phyloP scores from a whole-genome alignment of 768 basidiomycete genomes.

The Ramaria sp. region DNA sequence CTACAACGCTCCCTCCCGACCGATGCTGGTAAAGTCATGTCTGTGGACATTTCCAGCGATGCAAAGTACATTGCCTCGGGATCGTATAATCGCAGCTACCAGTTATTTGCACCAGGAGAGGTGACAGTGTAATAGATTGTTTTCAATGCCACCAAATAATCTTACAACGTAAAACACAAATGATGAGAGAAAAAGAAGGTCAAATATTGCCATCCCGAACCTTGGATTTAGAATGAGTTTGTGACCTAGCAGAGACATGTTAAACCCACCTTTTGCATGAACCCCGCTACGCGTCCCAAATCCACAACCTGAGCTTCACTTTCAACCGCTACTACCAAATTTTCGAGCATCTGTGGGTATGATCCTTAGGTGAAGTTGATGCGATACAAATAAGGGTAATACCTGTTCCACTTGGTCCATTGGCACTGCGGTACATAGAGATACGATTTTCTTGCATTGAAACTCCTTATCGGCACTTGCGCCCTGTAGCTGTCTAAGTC shows the following conservation, averaged over 20 bases:
- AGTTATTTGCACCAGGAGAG: conserved; percentile 79
- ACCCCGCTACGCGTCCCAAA: conserved; percentile 76
- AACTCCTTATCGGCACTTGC: conserved; percentile 83
- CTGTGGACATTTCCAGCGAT: conserved; percentile 81
- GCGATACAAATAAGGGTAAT: conserved; percentile 22
- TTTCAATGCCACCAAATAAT: neutral
- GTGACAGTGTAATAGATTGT: conserved; percentile 15
- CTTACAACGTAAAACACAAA: neutral
- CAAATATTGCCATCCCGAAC: conserved; percentile 33
- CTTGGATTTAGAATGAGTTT: conserved; percentile 14
- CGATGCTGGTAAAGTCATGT: conserved; percentile 98
- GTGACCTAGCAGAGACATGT: neutral
- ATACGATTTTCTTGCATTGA: conserved; percentile 85
- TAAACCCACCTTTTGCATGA: conserved; percentile 72
- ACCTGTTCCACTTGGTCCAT: conserved; percentile 87
- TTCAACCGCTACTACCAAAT: conserved; percentile 77
- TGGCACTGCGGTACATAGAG: conserved; percentile 77
- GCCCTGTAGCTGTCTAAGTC: conserved; percentile 61
- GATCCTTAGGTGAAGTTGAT: conserved; percentile 3
- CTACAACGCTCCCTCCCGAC: conserved; percentile 79
- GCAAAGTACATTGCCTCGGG: conserved; percentile 79
- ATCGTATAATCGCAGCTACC: conserved; percentile 90
- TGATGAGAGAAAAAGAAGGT: conserved; percentile 8
- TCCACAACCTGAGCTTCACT: conserved; percentile 78
- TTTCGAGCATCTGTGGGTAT: conserved; percentile 62